Percentiles rank a stretch among this genome's conserved stretches.
phyloP scores from a whole-genome alignment of 768 basidiomycete species.

The Pleurotus sapidus region DNA sequence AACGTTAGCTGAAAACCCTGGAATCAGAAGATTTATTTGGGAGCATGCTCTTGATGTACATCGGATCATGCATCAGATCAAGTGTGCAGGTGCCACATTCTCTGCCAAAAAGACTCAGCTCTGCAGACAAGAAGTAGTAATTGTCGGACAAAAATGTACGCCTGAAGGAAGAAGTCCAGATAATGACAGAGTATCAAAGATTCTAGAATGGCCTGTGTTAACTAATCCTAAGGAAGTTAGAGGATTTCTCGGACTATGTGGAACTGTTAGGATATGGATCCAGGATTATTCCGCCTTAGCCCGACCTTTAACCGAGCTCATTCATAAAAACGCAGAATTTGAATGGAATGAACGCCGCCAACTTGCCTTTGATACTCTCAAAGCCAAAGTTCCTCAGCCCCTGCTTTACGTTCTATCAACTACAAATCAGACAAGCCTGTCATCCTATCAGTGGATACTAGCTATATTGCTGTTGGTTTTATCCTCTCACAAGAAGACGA shows the following conservation, averaged over 20 bases:
- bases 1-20: constrained; percentile 18
- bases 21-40: constrained; percentile 34
- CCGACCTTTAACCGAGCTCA: constrained; percentile 14
- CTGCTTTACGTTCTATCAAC: constrained; percentile 25
- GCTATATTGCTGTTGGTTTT: constrained; percentile 21
- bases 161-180: constrained; percentile 24
- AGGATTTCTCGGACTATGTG: constrained; percentile 27
- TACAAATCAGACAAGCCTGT: constrained; percentile 21
- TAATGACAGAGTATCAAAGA: constrained; percentile 9
- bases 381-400: constrained; percentile 6
- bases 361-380: constrained; percentile 16
- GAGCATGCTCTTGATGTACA: constrained; percentile 32
- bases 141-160: constrained; percentile 19
- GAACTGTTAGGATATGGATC: constrained; percentile 19
- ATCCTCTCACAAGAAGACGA: constrained; percentile 26
- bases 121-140: constrained; percentile 11
- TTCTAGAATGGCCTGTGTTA: constrained; percentile 23
- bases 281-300: constrained; percentile 8
- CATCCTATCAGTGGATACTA: constrained; percentile 28
- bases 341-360: constrained; percentile 19
- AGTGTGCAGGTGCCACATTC: constrained; percentile 28
- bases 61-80: constrained; percentile 25
- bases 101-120: constrained; percentile 29
- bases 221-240: constrained; percentile 17
- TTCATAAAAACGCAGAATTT: constrained; percentile 16